These are phyloP conservation scores for Solanum verrucosum DNA, from an alignment of 257 asterid genomes.

Conservation along the genomic window DNA sequence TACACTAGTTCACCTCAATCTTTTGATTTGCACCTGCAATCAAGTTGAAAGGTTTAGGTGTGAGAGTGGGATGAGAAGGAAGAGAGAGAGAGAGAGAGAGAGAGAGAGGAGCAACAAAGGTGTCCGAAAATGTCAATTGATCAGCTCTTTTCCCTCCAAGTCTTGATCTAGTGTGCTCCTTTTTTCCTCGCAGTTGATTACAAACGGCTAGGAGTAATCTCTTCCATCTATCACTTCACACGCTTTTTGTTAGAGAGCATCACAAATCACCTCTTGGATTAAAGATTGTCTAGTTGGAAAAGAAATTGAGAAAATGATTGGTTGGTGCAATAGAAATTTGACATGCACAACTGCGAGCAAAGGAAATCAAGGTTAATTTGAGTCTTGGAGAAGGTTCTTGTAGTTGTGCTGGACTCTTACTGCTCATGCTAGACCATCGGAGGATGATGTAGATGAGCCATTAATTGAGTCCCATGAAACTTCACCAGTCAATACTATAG, in stretches of 20 bases:
- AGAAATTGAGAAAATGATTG: neutral
- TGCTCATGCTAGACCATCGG: neutral
- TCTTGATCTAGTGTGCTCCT: neutral
- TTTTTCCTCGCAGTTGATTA: neutral
- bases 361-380: neutral
- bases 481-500: neutral
- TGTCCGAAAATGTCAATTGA: neutral
- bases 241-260: neutral
- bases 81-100: neutral
- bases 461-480: neutral
- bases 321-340: neutral
- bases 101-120: neutral
- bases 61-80: neutral
- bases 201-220: neutral
- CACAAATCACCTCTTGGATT: neutral
- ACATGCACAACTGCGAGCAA: neutral
- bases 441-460: neutral
- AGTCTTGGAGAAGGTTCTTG: neutral
- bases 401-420: neutral
- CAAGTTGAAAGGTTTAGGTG: neutral
- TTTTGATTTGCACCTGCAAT: neutral
- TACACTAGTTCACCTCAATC: neutral
- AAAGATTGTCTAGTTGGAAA: neutral
- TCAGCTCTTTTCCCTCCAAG: neutral
- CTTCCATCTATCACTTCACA: neutral